Base-by-base conservation (phyloP, 345 rosid species). In the Punica granatum region DNA sequence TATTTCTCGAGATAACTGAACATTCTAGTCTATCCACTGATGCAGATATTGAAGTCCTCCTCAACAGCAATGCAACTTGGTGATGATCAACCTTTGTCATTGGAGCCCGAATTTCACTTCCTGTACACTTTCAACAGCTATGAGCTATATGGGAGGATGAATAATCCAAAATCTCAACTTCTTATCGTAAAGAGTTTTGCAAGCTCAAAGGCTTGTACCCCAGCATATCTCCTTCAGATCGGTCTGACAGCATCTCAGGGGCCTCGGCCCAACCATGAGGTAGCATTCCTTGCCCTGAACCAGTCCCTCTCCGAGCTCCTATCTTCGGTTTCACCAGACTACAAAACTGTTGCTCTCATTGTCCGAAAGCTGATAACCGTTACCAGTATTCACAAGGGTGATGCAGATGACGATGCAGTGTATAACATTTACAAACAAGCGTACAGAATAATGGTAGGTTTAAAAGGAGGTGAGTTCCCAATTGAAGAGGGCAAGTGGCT, bases 401-500 rank as follows among this genome's bases (percentile, higher is more conserved):
- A 90, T 59, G 71, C 84, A 44, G 90, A 87, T 23, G 91, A 83
- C 63, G 85, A 84, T 67, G 75, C 75, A 0, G 90, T 91, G 42
- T 72, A 77, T 64, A 48, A 62, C 37, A 73, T 91, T 86, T 94
- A 94, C 82, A 91, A 85, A 81, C 89, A 89, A 76, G 97, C 95
- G 3, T 86, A 82, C 72, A 63, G 92, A 48, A 86, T 91, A 76
- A 94, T 89, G 96, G 85, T 91, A 8, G 97, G 99, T 48, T 73
- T 94, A 77, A 84, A 83, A 73, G 95, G 83, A 70, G 95, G 92
- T 2, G 95, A 94, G 76, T 94, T 85, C 75, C 98, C 98, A 0
- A 73, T 62, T 10, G 98, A 89, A 63, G 98, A 91, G 79, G 96
- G 92, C 4, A 94, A 89, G 84, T 94, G 99, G 99, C 92, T 88